Percentiles rank a stretch among this genome's conserved stretches.
These are phyloP conservation scores for Geosiphon pyriformis DNA, from an alignment of 192 early-diverging fungal species.

Conservation along the genomic window DNA sequence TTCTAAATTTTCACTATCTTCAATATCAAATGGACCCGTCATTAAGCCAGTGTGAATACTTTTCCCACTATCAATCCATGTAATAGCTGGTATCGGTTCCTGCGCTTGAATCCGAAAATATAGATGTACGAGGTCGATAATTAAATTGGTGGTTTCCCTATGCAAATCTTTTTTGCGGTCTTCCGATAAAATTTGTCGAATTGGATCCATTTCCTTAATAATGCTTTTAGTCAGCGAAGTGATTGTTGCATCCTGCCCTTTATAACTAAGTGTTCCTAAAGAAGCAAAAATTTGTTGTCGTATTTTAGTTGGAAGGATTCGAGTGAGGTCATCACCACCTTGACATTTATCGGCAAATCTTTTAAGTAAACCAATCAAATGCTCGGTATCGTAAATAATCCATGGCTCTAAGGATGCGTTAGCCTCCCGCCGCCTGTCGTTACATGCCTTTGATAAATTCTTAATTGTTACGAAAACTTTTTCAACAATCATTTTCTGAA, in stretches of 20 bases:
- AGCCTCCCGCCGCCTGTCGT: too few species aligned
- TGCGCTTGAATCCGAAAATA: not conserved
- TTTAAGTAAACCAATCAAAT: not conserved
- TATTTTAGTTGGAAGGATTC: not conserved
- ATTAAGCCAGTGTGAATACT: not conserved
- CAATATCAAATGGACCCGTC: not conserved
- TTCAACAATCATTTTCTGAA: not conserved
- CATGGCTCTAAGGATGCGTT: not conserved
- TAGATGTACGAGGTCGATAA: not conserved
- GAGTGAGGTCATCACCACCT: not conserved
- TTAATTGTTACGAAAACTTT: not conserved
- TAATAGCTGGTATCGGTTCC: not conserved
- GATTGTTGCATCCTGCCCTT: not conserved
- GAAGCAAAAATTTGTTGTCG: constrained; percentile 2
- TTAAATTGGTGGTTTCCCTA: not conserved
- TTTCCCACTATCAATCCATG: constrained; percentile 3
- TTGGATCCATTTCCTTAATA: not conserved
- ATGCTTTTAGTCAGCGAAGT: not conserved
- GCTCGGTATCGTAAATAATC: not conserved
- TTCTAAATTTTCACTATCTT: not conserved
- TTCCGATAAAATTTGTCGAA: not conserved
- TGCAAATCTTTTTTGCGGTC: not conserved
- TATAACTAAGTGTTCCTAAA: not conserved
- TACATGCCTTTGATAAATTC: not conserved
- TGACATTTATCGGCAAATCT: not conserved